Evolutionary conservation across 2,329 filamentous ascomycete genomes (phyloP).

Genomic region (Penicillium freii): DNA sequence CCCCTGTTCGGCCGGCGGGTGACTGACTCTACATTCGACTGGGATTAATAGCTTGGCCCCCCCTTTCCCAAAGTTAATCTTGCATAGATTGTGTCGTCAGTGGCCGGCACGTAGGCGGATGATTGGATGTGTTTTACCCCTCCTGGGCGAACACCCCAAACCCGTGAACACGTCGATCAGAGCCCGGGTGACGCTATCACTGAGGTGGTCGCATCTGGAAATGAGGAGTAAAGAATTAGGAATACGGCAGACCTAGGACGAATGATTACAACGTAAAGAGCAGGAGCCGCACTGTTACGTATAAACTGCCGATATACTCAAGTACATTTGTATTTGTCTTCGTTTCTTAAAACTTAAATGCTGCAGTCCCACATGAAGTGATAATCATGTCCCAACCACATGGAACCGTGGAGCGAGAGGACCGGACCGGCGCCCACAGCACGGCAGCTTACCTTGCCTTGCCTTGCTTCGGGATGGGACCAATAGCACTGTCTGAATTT

Average conservation of each 20-base stretch:
- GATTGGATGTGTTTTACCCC: conserved; percentile 14
- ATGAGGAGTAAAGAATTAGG: background rate
- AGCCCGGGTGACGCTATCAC: background rate
- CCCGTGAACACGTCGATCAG: conserved; percentile 3
- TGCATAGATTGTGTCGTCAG: conserved; percentile 16
- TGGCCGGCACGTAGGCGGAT: background rate
- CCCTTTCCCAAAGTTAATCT: conserved; percentile 17
- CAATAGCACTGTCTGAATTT: background rate
- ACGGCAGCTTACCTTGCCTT: background rate
- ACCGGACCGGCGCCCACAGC: conserved; percentile 1
- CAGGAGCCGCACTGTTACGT: background rate
- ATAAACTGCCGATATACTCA: background rate
- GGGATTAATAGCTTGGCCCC: background rate
- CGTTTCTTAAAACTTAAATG: background rate
- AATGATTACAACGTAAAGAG: no score
- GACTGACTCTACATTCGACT: background rate
- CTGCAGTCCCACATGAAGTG: background rate
- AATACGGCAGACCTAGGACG: background rate
- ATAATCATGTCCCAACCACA: background rate
- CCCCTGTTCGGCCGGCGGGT: background rate
- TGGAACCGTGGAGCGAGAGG: conserved; percentile 3
- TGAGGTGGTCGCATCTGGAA: background rate
- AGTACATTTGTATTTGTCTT: background rate
- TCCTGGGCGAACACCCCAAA: conserved; percentile 1
- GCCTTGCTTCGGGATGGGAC: background rate